A percentile compares a stretch with the other conserved stretches of the same genome.
These are phyloP conservation scores for Spathaspora gorwiae DNA, from an alignment of 805 yeast species.

Conservation along the genomic window DNA sequence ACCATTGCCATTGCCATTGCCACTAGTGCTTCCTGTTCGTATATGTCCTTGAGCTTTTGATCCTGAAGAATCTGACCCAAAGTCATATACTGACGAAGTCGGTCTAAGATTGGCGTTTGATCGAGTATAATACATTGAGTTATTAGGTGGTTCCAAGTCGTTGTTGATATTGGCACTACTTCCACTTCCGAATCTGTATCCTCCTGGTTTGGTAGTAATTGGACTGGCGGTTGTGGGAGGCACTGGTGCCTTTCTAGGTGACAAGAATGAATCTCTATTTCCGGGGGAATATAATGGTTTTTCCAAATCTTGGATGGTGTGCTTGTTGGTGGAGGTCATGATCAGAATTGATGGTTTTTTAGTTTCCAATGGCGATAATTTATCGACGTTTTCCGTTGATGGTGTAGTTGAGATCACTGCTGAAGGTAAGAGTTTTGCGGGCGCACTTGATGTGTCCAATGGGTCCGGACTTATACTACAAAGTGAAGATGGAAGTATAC, in stretches of 20 bases:
- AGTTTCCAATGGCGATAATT: not conserved
- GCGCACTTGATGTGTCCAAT: too few species aligned
- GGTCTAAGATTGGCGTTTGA: slow-evolving; percentile 29
- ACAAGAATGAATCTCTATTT: not conserved
- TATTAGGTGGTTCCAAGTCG: not conserved
- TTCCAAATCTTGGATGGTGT: not conserved
- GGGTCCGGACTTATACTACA: too few species aligned
- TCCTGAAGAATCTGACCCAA: slow-evolving; percentile 15
- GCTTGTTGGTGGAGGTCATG: not conserved
- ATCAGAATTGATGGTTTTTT: not conserved
- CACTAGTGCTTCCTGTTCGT: not conserved
- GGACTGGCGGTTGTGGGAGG: slow-evolving; percentile 47
- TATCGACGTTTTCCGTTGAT: not conserved
- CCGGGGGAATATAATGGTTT: slow-evolving; percentile 24
- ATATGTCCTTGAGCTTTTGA: too few species aligned
- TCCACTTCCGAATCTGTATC: slow-evolving; percentile 30
- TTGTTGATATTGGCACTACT: slow-evolving; percentile 5
- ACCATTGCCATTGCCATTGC: not conserved
- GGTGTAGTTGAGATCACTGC: slow-evolving; percentile 17
- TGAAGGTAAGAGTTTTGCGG: slow-evolving; percentile 24
- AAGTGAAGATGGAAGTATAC: too few species aligned
- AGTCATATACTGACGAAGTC: slow-evolving; percentile 50
- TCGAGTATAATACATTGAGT: slow-evolving; percentile 16
- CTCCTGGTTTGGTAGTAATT: slow-evolving; percentile 11
- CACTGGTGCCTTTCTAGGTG: slow-evolving; percentile 62